Percentiles rank a stretch among this genome's conserved stretches.
phyloP scores from a whole-genome alignment of 2,329 filamentous ascomycete species.

The Fusarium hainanense region DNA sequence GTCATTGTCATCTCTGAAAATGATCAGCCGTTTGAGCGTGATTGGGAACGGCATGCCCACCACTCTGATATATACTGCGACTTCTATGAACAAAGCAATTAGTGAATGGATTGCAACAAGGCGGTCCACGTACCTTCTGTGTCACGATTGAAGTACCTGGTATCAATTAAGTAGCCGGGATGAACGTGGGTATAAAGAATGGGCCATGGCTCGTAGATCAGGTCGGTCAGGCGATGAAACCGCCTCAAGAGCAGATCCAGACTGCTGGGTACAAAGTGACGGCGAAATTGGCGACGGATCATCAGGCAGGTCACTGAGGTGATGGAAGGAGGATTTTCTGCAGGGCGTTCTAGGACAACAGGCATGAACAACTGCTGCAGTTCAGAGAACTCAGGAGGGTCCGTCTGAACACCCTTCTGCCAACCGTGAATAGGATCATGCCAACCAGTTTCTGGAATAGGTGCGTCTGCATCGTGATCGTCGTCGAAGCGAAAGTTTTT shows the following conservation, averaged over 20 bases:
- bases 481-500: conserved; percentile 9
- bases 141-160: no score
- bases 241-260: neutral
- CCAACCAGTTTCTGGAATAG: neutral
- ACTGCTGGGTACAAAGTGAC: neutral
- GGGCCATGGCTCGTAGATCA: neutral
- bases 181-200: neutral
- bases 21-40: neutral
- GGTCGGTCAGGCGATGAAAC: neutral
- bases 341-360: neutral
- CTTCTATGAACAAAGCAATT: neutral
- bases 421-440: neutral
- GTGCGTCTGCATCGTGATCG: neutral
- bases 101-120: neutral
- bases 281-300: conserved; percentile 13
- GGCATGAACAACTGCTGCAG: neutral
- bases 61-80: neutral
- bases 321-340: neutral
- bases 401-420: neutral
- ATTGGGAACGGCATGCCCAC: neutral
- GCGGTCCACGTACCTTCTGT: neutral
- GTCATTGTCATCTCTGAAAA: neutral
- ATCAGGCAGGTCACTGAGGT: conserved; percentile 1
- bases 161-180: neutral
- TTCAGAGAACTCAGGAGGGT: neutral